Evolutionary conservation across 225 moss, liverwort and hornwort genomes (phyloP).

Genomic region (Bryoerythrophyllum caledonicum): DNA sequence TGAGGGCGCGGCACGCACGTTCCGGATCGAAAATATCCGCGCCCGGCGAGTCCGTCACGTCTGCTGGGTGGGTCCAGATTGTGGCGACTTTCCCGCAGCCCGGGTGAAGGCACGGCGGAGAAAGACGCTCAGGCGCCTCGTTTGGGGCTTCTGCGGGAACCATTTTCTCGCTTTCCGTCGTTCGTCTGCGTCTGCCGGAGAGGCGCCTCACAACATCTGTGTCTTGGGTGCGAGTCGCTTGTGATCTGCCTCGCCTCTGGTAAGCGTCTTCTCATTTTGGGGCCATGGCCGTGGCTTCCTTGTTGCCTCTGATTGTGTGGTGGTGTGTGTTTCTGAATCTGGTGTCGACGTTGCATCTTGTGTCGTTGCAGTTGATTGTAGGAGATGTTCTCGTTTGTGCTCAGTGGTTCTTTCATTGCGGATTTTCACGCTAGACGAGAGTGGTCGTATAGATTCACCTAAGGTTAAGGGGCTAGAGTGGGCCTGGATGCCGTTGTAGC

Average conservation of each 20-base stretch:
- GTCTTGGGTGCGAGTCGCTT: neutral
- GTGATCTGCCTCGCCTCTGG: slow-evolving; percentile 30
- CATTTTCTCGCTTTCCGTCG: neutral
- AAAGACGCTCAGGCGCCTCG: neutral
- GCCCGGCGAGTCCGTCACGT: too few relatives aligned
- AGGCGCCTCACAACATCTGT: neutral
- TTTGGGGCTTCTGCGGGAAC: neutral
- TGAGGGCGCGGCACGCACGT: neutral
- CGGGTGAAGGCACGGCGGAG: neutral
- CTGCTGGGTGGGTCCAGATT: slow-evolving; percentile 31
- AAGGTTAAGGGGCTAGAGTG: neutral
- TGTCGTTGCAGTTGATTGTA: too few relatives aligned
- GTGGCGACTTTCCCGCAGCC: slow-evolving; percentile 19
- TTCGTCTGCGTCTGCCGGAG: neutral
- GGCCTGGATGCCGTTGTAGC: neutral
- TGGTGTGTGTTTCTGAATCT: neutral
- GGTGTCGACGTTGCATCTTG: neutral
- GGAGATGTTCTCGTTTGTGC: neutral
- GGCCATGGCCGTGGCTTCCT: slow-evolving; percentile 2
- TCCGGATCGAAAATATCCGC: slow-evolving; percentile 23
- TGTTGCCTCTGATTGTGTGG: neutral
- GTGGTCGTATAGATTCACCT: neutral
- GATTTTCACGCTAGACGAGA: too few relatives aligned
- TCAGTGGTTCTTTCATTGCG: neutral
- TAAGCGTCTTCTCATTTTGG: slow-evolving; percentile 6